Evolutionary conservation across 768 basidiomycete genomes (phyloP), one percentile per base, ranked within the genome.

Genomic region (Russula ochroleuca): DNA sequence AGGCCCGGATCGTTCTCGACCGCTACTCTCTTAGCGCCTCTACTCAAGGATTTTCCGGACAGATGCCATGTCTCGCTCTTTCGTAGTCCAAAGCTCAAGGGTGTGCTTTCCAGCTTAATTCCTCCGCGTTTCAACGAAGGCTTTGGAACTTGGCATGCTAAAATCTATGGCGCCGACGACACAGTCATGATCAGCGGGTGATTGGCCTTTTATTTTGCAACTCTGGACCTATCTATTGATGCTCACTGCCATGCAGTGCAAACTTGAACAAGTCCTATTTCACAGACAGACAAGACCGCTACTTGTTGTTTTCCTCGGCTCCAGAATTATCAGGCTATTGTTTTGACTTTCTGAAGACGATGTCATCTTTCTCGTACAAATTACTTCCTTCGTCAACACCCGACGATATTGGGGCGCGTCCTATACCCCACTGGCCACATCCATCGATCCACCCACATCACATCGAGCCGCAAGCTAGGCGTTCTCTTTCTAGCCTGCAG

Each of bases 91-190:
- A 90, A 85, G 57, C 80, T 98, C 33, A 80, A 85, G 19, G 89
- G 91, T 0, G 62, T 91, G 31, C 79, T 91, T 73, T 83, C 90
- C 35, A 82, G 79, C 60, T 64, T 96, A 33, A 86, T 98, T 8
- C 97, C 97, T 8, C 87, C 90, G 25, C 81, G 97, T 59, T 97
- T 93, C 75, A 96, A 99, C 69, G 97, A 99, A 76, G 97, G 95
- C 1, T 98, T 94, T 91, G 96, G 95, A 0, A 93, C 95, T 2
- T 98, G 95, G 95, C 97, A 98, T 73, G 88, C 92, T 4, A 99
- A 99, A 75, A 82, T 94, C 61, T 99, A 99, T 71, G 94, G 93
- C 21, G 87, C 83, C 0, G 97, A 99, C 72, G 87, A 98, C 71
- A 86, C 95, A 58, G 81, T 99, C 48, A 85, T 99, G 73, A 85